phyloP scores from a whole-genome alignment of 2,329 filamentous ascomycete genomes.

The Sclerotinia glacialis region DNA sequence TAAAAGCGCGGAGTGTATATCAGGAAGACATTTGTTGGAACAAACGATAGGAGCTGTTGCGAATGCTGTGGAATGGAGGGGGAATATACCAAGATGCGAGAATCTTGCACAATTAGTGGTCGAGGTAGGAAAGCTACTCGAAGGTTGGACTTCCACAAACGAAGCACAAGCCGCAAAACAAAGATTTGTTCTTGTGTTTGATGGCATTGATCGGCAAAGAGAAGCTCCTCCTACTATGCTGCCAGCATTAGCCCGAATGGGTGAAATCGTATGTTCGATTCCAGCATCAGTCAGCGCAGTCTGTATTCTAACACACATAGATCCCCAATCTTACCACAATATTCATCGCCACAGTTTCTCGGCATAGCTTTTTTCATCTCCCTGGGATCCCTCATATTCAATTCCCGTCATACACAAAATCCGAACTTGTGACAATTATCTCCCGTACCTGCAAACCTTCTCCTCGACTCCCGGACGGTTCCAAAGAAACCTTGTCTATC shows the following conservation, averaged over 20 bases:
- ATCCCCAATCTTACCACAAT: slow-evolving; percentile 75
- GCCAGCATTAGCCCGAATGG: slow-evolving; percentile 75
- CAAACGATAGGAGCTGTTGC: slow-evolving; percentile 60
- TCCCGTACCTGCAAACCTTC: slow-evolving; percentile 48
- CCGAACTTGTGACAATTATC: slow-evolving; percentile 76
- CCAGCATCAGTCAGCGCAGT: not conserved
- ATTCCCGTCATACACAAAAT: slow-evolving; percentile 80
- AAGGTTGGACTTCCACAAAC: slow-evolving; percentile 28
- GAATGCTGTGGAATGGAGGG: slow-evolving; percentile 49
- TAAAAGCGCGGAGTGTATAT: slow-evolving; percentile 73
- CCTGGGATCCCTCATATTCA: slow-evolving; percentile 72
- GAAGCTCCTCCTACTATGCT: slow-evolving; percentile 77
- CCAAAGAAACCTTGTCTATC: slow-evolving; percentile 60
- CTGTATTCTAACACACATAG: slow-evolving; percentile 45
- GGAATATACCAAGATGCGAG: slow-evolving; percentile 66
- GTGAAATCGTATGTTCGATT: slow-evolving; percentile 66
- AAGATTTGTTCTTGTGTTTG: slow-evolving; percentile 78
- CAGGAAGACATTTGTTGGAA: slow-evolving; percentile 73
- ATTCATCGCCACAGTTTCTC: slow-evolving; percentile 71
- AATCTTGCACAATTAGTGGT: slow-evolving; percentile 74
- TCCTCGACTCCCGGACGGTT: slow-evolving; percentile 44
- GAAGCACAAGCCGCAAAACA: slow-evolving; percentile 37
- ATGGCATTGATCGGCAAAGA: slow-evolving; percentile 80
- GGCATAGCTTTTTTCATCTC: slow-evolving; percentile 66
- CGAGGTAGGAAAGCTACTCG: slow-evolving; percentile 64